Percentiles rank a stretch among this genome's conserved stretches.
These are phyloP conservation scores for Aspergillus fumigatiaffinis DNA, from an alignment of 2,329 filamentous ascomycete species.

Conservation along the genomic window DNA sequence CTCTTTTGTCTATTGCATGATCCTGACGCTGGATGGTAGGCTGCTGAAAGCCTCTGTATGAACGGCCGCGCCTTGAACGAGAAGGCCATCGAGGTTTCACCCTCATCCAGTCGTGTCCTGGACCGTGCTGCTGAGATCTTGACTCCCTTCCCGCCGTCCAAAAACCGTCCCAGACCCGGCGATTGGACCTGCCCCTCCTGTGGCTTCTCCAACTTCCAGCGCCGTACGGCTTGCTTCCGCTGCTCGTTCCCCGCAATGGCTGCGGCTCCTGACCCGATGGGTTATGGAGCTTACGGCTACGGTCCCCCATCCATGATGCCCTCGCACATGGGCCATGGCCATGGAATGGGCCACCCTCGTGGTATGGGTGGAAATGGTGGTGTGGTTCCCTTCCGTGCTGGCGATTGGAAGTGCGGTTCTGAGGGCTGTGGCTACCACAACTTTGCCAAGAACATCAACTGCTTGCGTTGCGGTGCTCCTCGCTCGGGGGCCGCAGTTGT, in stretches of 20 bases:
- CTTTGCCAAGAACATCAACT: constrained; percentile 99
- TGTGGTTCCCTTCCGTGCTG: constrained; percentile 93
- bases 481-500: constrained; percentile 91
- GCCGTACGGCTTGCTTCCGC: constrained; percentile 95
- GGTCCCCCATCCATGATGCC: constrained; percentile 75
- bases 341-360: constrained; percentile 55
- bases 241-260: constrained; percentile 97
- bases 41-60: constrained; percentile 97
- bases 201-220: constrained; percentile 98
- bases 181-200: constrained; percentile 99
- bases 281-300: constrained; percentile 58
- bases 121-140: constrained; percentile 94
- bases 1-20: constrained; percentile 5
- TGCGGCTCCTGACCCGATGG: constrained; percentile 70
- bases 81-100: constrained; percentile 97
- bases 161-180: constrained; percentile 93
- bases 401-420: constrained; percentile 98
- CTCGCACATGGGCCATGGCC: constrained; percentile 65
- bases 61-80: constrained; percentile 97
- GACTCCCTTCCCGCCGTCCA: constrained; percentile 95
- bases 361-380: constrained; percentile 71
- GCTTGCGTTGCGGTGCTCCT: constrained; percentile 90
- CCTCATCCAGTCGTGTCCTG: constrained; percentile 92
- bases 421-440: constrained; percentile 98
- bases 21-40: constrained; percentile 43